Percentiles rank a stretch among this genome's conserved stretches.
Conservation (phyloP, 768 basidiomycete genomes). For the Hemileccinum rubropunctum region DNA sequence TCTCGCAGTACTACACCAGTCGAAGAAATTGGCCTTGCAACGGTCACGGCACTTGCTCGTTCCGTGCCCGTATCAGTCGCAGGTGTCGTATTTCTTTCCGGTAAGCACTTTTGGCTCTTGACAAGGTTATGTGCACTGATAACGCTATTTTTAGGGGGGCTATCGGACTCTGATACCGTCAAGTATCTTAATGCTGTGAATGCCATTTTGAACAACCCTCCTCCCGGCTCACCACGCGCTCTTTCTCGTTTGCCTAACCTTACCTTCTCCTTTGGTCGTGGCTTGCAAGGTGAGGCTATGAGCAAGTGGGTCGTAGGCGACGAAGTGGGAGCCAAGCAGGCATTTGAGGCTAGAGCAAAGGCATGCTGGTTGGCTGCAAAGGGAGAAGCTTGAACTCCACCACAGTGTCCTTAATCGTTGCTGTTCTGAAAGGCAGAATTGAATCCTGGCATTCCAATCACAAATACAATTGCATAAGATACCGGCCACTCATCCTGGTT, state of each 20-base stretch:
- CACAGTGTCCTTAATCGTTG: not conserved
- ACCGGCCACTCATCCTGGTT: too few relatives aligned
- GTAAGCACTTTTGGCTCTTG: slow-evolving; percentile 25
- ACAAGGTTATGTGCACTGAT: not conserved
- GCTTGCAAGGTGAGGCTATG: slow-evolving; percentile 50
- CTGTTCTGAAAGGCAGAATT: slow-evolving; percentile 2
- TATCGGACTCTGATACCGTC: slow-evolving; percentile 40
- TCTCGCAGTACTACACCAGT: slow-evolving; percentile 36
- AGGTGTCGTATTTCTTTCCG: slow-evolving; percentile 50
- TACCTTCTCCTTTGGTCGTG: slow-evolving; percentile 50
- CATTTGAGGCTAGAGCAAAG: slow-evolving; percentile 43
- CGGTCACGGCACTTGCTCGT: slow-evolving; percentile 43
- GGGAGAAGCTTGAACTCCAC: slow-evolving; percentile 25
- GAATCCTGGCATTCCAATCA: too few relatives aligned
- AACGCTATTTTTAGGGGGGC: slow-evolving; percentile 34
- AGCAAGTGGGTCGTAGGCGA: slow-evolving; percentile 46
- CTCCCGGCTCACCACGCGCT: slow-evolving; percentile 27
- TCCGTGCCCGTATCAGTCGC: slow-evolving; percentile 45
- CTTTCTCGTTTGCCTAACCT: slow-evolving; percentile 42
- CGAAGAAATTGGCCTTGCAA: slow-evolving; percentile 45
- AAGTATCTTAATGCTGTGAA: slow-evolving; percentile 43
- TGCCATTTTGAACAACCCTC: slow-evolving; percentile 34
- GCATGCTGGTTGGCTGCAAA: slow-evolving; percentile 42
- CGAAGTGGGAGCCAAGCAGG: slow-evolving; percentile 35
- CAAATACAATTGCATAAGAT: too few relatives aligned